phyloP scores from a whole-genome alignment of 2,329 filamentous ascomycete genomes.

The Macrophomina phaseolina region DNA sequence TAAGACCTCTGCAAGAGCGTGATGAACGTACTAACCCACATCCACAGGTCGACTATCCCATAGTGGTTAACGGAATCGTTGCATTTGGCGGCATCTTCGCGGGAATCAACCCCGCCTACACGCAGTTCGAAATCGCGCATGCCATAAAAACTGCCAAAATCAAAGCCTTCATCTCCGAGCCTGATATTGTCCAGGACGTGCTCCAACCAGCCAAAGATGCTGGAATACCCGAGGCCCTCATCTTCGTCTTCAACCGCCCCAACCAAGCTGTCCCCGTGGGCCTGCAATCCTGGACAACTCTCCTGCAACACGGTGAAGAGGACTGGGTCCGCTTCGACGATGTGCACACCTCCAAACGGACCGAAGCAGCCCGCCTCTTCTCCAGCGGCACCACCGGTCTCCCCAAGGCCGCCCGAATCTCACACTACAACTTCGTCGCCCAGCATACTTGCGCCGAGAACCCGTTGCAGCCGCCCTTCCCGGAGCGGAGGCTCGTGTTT shows the following conservation, averaged over 20 bases:
- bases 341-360: conserved; percentile 28
- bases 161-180: conserved; percentile 29
- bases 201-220: conserved; percentile 35
- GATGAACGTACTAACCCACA: too few relatives aligned
- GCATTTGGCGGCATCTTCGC: conserved; percentile 30
- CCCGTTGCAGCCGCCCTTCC: background rate
- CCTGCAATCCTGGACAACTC: conserved; percentile 29
- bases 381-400: conserved; percentile 45
- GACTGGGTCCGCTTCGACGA: conserved; percentile 40
- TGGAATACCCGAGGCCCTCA: conserved; percentile 33
- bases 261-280: conserved; percentile 25
- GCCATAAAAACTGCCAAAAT: conserved; percentile 25
- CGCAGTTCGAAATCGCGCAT: conserved; percentile 28
- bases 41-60: conserved; percentile 27
- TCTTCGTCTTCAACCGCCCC: conserved; percentile 40
- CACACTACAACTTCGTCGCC: conserved; percentile 45
- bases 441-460: background rate
- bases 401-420: conserved; percentile 45
- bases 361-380: conserved; percentile 39
- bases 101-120: conserved; percentile 30
- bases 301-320: conserved; percentile 35
- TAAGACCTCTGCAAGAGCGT: background rate
- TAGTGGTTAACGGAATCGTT: conserved; percentile 28
- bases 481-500: conserved; percentile 39
- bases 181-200: conserved; percentile 31